Conservation (phyloP, 2,329 filamentous ascomycete species). For the Paraphoma sp. region DNA sequence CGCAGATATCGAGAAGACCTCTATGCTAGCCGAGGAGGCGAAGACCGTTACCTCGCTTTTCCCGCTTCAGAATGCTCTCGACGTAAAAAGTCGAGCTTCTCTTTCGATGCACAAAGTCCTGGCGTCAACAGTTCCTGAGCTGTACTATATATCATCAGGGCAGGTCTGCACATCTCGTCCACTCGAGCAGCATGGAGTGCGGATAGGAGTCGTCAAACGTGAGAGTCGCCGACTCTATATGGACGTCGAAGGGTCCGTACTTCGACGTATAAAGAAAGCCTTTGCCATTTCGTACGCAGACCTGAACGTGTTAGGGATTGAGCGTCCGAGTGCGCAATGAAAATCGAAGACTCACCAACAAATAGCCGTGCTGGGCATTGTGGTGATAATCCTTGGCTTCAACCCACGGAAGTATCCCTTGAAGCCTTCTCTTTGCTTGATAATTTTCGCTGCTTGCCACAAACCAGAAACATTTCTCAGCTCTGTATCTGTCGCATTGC, state of each 20-base stretch:
- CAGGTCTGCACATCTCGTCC: conserved; percentile 14
- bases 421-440: conserved; percentile 83
- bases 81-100: conserved; percentile 19
- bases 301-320: conserved; percentile 48
- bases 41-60: conserved; percentile 22
- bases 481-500: conserved; percentile 80
- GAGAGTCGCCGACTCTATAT: conserved; percentile 19
- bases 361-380: conserved; percentile 99
- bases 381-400: conserved; percentile 88
- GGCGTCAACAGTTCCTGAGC: conserved; percentile 16
- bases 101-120: conserved; percentile 26
- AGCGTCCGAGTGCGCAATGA: no score
- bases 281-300: conserved; percentile 73
- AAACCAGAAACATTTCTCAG: conserved; percentile 86
- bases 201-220: conserved; percentile 6
- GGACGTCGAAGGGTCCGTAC: conserved; percentile 34
- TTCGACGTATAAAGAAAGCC: conserved; percentile 66
- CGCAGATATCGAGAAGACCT: conserved; percentile 27
- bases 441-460: conserved; percentile 76
- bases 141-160: conserved; percentile 18
- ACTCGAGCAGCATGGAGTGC: conserved; percentile 2
- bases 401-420: conserved; percentile 92
- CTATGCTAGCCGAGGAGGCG: conserved; percentile 31
- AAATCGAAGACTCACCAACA: conserved; percentile 73
- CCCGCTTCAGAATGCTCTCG: conserved; percentile 17